phyloP scores from a whole-genome alignment of 768 basidiomycete genomes.

The Cystobasidium tubakii region DNA sequence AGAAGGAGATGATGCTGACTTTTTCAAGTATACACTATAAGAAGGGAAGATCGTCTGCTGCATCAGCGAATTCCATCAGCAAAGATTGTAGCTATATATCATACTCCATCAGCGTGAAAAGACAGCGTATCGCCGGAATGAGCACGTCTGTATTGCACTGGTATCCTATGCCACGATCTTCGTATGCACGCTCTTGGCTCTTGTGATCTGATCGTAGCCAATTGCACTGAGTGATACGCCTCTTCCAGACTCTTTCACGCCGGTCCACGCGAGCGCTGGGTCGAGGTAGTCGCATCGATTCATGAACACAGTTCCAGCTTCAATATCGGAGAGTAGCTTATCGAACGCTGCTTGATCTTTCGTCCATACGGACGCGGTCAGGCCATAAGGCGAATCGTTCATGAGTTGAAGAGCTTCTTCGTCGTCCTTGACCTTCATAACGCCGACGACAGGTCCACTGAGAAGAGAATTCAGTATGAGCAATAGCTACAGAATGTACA shows the following conservation, averaged over 20 bases:
- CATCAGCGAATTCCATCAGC: too few species aligned
- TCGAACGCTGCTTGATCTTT: conserved; percentile 64
- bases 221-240: conserved; percentile 85
- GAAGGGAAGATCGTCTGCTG: too few species aligned
- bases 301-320: conserved; percentile 87
- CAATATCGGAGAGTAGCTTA: conserved; percentile 62
- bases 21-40: not conserved
- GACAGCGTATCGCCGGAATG: too few species aligned
- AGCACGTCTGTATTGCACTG: not conserved
- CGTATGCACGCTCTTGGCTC: conserved; percentile 42
- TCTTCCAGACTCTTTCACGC: conserved; percentile 85
- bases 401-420: conserved; percentile 82
- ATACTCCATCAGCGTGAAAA: too few species aligned
- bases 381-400: conserved; percentile 92
- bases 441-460: conserved; percentile 77
- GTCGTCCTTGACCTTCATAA: conserved; percentile 82
- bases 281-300: conserved; percentile 82
- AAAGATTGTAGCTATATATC: too few species aligned
- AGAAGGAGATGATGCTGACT: not conserved
- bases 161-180: conserved; percentile 22
- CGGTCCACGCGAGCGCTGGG: conserved; percentile 89
- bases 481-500: not conserved
- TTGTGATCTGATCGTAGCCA: conserved; percentile 52
- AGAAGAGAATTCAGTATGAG: too few species aligned
- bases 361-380: conserved; percentile 95